These are phyloP conservation scores for Cenchrus americanus DNA, from an alignment of 176 grass and related monocot species.

Conservation along the genomic window DNA sequence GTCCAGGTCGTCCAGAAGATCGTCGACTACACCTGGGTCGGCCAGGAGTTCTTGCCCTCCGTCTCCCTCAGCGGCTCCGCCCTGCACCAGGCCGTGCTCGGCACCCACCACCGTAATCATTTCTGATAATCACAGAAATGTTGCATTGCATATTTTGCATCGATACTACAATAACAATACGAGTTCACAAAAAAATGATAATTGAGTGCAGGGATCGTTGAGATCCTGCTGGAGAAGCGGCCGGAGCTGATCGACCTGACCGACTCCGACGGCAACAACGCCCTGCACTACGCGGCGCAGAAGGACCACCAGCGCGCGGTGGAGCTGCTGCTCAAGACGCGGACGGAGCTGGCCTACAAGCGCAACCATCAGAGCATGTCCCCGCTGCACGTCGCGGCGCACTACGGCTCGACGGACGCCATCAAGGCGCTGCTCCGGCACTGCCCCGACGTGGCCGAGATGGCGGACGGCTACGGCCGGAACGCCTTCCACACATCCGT, in stretches of 20 bases:
- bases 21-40: constrained; percentile 48
- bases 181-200: neutral
- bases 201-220: constrained; percentile 45
- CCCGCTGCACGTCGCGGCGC: constrained; percentile 59
- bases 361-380: constrained; percentile 12
- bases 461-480: constrained; percentile 31
- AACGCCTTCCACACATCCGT: constrained; percentile 61
- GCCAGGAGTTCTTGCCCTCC: constrained; percentile 10
- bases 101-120: constrained; percentile 63
- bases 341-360: constrained; percentile 50
- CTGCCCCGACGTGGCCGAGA: constrained; percentile 57
- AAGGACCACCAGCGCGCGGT: constrained; percentile 53
- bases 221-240: constrained; percentile 52
- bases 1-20: constrained; percentile 52
- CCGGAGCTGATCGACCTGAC: constrained; percentile 27
- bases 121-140: neutral
- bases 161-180: too few species aligned
- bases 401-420: constrained; percentile 44
- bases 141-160: neutral
- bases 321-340: constrained; percentile 45
- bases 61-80: constrained; percentile 46
- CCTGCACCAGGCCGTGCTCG: constrained; percentile 69
- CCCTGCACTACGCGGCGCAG: constrained; percentile 74
- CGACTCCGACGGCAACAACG: constrained; percentile 51
- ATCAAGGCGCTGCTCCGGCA: constrained; percentile 54